Evolutionary conservation across 2,329 filamentous ascomycete species (phyloP).

Genomic region (Hawksworthiomyces lignivorus): DNA sequence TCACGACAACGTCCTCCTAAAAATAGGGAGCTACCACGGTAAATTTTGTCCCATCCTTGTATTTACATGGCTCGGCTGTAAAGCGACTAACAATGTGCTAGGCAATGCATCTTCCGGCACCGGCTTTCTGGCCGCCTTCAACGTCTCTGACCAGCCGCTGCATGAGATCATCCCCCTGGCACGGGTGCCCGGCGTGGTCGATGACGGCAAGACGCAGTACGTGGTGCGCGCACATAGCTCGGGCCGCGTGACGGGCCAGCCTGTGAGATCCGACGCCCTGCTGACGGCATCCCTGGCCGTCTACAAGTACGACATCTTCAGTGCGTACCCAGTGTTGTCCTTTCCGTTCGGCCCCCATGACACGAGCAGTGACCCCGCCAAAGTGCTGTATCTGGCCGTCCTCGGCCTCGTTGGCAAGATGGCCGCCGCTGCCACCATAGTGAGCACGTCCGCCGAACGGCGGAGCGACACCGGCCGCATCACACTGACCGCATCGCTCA

Average conservation of each 20-base stretch:
- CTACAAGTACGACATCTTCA: slow-evolving; percentile 73
- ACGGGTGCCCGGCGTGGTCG: slow-evolving; percentile 63
- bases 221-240: slow-evolving; percentile 65
- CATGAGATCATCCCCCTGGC: slow-evolving; percentile 63
- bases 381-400: slow-evolving; percentile 56
- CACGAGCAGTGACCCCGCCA: not conserved
- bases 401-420: slow-evolving; percentile 81
- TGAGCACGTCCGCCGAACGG: slow-evolving; percentile 47
- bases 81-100: no score
- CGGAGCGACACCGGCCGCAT: slow-evolving; percentile 48
- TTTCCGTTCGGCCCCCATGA: slow-evolving; percentile 43
- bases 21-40: slow-evolving; percentile 72
- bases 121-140: slow-evolving; percentile 78
- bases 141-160: slow-evolving; percentile 56
- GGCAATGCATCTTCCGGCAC: slow-evolving; percentile 52
- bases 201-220: slow-evolving; percentile 41
- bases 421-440: slow-evolving; percentile 75
- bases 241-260: slow-evolving; percentile 51
- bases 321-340: slow-evolving; percentile 57
- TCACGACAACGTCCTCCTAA: slow-evolving; percentile 64
- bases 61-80: no score
- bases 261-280: slow-evolving; percentile 37
- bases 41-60: no score
- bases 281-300: slow-evolving; percentile 55
- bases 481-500: slow-evolving; percentile 60